phyloP scores from a whole-genome alignment of 2,329 filamentous ascomycete species.

The Gnomoniopsis sp. region DNA sequence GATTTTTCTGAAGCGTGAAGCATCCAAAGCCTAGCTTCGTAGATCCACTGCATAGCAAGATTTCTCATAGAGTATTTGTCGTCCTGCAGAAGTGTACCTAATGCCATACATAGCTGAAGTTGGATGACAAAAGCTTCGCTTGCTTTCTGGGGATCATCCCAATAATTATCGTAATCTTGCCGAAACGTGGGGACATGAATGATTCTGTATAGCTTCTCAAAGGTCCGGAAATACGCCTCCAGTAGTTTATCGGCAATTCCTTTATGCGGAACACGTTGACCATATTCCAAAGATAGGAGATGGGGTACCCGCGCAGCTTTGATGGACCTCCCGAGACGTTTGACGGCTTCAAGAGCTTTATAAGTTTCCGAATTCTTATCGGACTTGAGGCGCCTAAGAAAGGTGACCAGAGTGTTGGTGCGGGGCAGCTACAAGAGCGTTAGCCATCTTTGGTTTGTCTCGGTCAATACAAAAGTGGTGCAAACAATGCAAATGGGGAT shows the following conservation, averaged over 20 bases:
- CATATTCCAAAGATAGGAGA: conserved; percentile 40
- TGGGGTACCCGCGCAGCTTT: conserved; percentile 44
- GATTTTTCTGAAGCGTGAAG: conserved; percentile 52
- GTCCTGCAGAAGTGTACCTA: conserved; percentile 51
- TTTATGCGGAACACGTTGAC: conserved; percentile 43
- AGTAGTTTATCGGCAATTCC: conserved; percentile 44
- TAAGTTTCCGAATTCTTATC: conserved; percentile 34
- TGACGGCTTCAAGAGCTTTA: conserved; percentile 44
- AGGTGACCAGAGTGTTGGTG: conserved; percentile 32
- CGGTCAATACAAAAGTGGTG: not conserved
- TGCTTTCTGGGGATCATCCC: conserved; percentile 38
- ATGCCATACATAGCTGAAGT: conserved; percentile 55
- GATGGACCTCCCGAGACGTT: conserved; percentile 48
- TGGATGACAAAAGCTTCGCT: conserved; percentile 53
- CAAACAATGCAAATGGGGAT: not conserved
- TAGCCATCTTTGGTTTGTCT: not conserved
- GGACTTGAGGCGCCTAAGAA: conserved; percentile 38
- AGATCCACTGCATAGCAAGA: conserved; percentile 53
- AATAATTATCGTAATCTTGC: conserved; percentile 45
- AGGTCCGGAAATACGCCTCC: conserved; percentile 44
- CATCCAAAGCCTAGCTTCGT: conserved; percentile 54
- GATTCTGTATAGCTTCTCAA: conserved; percentile 45
- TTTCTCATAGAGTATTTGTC: conserved; percentile 45
- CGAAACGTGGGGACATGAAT: conserved; percentile 50
- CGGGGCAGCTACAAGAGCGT: conserved; percentile 35